Base-by-base conservation (phyloP, 129 eudicot species). In the Flaveria bidentis region DNA sequence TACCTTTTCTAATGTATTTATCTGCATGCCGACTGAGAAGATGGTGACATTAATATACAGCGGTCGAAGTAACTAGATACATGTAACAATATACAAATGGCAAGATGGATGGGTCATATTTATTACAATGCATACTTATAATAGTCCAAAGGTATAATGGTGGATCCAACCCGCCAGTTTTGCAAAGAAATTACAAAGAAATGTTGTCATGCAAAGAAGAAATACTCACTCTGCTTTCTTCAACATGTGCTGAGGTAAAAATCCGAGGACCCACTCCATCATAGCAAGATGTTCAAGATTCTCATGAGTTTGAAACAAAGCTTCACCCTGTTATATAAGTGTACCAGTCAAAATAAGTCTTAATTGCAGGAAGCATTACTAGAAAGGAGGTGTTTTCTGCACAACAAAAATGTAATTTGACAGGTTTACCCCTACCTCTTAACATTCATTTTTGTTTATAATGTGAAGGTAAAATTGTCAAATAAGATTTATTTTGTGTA, bases 271-370 rank as follows among this genome's bases (percentile, higher is more conserved):
- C 56, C 91, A 80, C 74, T 90, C 96, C 96, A 90, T 90, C 96
- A 90, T 90, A 39, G 96, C 96, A 66, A 90, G 96, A 85, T 90
- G 96, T 68, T 90, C 96, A 46, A 90, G 63, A 58, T 90, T 88
- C 67, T 90, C 96, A 18, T 90, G 96, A 15, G 96, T 90, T 70
- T 88, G 96, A 62, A 90, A 90, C 80, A 90, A 80, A 13, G 96
- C 93, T 80, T 88, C 96, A 23, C 96, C 96, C 96, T 90, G 76
- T 14, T 15, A 36, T 3, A 53, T 9, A 67, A 33, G 26, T n/a
- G 50, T n/a, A 80, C 15, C 12, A 44, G 76, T 72, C 64, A 72
- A 53, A 72, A 30, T 15, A 53, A 72, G 51, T 50, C 66, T 53
- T 33, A 9, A 57, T 5, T 6, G 28, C 63, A 9, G 30, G 9